Evolutionary conservation across 2,329 filamentous ascomycete species (phyloP).

Genomic region (Tricladium varicosporioides): DNA sequence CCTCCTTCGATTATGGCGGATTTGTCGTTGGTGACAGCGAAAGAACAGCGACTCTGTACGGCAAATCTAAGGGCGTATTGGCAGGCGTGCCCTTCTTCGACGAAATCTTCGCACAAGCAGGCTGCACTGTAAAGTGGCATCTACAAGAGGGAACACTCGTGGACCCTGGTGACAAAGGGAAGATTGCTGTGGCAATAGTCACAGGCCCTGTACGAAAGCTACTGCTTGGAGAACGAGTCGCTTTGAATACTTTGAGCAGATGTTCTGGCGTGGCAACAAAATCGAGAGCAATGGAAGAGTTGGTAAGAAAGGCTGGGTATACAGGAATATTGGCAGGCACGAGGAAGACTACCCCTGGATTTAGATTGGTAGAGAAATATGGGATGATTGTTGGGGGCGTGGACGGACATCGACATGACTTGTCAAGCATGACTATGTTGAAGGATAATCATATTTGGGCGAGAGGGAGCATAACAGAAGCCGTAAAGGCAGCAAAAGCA

Average conservation of each 20-base stretch:
- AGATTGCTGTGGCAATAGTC: constrained; percentile 73
- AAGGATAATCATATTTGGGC: constrained; percentile 99
- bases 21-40: constrained; percentile 82
- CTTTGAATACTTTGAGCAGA: constrained; percentile 83
- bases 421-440: constrained; percentile 95
- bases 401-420: constrained; percentile 86
- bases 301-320: constrained; percentile 68
- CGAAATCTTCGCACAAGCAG: constrained; percentile 86
- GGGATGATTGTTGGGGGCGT: constrained; percentile 93
- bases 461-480: constrained; percentile 79
- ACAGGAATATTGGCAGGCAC: constrained; percentile 86
- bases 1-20: constrained; percentile 94
- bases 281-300: constrained; percentile 52
- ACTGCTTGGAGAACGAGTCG: constrained; percentile 89
- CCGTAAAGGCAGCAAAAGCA: constrained; percentile 78
- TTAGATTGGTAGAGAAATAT: constrained; percentile 95
- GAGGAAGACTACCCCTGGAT: constrained; percentile 94
- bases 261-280: constrained; percentile 88
- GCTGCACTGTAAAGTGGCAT: constrained; percentile 91
- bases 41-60: constrained; percentile 64
- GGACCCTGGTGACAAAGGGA: constrained; percentile 50
- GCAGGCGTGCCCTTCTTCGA: constrained; percentile 94
- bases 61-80: constrained; percentile 73
- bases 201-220: constrained; percentile 73
- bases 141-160: constrained; percentile 71